Conservation (phyloP, 805 yeast species). For the Wickerhamomyces ciferrii region DNA sequence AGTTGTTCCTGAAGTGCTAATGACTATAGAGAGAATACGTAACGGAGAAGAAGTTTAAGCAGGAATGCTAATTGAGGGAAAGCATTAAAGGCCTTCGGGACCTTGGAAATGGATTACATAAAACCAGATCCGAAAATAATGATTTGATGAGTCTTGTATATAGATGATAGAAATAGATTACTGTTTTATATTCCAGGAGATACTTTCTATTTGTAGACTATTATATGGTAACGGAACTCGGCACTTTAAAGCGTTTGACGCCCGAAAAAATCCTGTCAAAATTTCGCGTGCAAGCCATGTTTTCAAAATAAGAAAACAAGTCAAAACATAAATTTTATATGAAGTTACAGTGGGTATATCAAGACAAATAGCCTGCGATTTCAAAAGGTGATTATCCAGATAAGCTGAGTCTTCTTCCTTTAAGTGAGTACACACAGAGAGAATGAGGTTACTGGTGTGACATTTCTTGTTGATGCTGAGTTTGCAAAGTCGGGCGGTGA, state of each 20-base stretch:
- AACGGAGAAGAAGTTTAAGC: neutral
- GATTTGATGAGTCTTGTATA: neutral
- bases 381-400: too few relatives aligned
- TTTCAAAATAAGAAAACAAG: neutral
- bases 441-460: too few relatives aligned
- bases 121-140: too few relatives aligned
- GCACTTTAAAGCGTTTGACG: too few relatives aligned
- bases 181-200: too few relatives aligned
- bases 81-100: too few relatives aligned
- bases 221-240: neutral
- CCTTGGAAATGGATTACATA: too few relatives aligned
- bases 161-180: neutral
- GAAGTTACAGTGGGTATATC: too few relatives aligned
- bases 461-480: too few relatives aligned
- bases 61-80: too few relatives aligned
- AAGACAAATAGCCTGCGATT: too few relatives aligned
- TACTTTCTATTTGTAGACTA: too few relatives aligned
- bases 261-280: neutral
- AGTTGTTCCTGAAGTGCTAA: constrained; percentile 36
- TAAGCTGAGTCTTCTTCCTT: neutral
- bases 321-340: neutral
- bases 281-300: neutral
- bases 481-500: neutral
- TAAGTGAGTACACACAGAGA: neutral
- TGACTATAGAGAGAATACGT: constrained; percentile 26